Base-by-base conservation (phyloP, 2,329 filamentous ascomycete genomes). In the Ambrosiella beaveri region DNA sequence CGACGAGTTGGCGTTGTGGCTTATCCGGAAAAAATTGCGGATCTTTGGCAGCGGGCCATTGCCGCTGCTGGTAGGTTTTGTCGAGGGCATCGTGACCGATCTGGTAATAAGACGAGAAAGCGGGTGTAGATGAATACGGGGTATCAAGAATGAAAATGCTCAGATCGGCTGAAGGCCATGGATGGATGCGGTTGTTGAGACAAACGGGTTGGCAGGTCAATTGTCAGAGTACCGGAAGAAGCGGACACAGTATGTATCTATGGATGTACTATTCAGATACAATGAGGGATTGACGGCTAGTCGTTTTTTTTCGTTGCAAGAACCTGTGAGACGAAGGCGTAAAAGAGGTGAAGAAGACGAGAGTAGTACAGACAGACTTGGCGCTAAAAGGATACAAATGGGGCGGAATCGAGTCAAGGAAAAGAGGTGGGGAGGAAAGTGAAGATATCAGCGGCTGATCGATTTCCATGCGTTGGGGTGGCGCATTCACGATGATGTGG, bases 21-120 rank as follows among this genome's bases (percentile, higher is more conserved):
- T 84, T 68, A 85, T 84, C 65, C 81, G 80, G 70, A 85, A 85
- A 73, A 85, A 84, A 69, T 80, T 84, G 73, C 81, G 83, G 64
- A 85, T 69, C 66, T 81, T 82, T 63, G 80, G 81, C 66, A 85
- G 82, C 67, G 82, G 81, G 69, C 71, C 73, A 64, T 74, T 74
- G 66, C 75, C 75, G 64, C 74, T 73, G 63, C 66, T 58, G n/a
- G 70, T 73, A 2, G 51, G 35, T 70, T 81, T 82, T 66, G 74
- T 71, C 62, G 75, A 71, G 60, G 76, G 75, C 76, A 79, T 79
- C 62, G 62, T 65, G 64, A 54, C 38, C 8, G 19, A 13, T 37
- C 17, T 35, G 8, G 9, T 53, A n/a, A 53, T 53, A 13, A n/a
- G n/a, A 8, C 9, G 44, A 47, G 44, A n/a, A 15, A 15, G 3